A percentile compares a stretch with the other conserved stretches of the same genome.
Evolutionary conservation across 352 stramenopile genomes (phyloP).

Genomic region (Globisporangium radiosum): DNA sequence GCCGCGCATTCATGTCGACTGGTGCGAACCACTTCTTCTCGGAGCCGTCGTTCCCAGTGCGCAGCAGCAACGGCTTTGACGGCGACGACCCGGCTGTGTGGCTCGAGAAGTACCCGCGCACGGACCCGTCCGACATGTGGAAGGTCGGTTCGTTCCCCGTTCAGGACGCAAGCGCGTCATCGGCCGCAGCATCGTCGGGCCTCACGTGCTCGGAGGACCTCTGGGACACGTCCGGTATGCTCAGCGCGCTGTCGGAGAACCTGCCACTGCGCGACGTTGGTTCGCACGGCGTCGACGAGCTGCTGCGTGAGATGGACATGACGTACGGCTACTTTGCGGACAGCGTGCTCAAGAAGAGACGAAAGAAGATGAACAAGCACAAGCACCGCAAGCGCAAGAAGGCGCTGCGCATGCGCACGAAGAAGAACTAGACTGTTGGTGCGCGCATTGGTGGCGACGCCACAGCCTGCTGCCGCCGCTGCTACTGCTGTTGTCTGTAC

Average conservation of each 20-base stretch:
- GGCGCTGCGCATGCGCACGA: constrained; percentile 82
- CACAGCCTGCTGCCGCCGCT: no score
- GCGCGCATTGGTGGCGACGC: no score
- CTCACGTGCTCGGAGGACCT: constrained; percentile 46
- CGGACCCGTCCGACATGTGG: constrained; percentile 64
- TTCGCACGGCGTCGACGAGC: constrained; percentile 34
- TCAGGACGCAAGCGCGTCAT: constrained; percentile 20
- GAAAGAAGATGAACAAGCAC: constrained; percentile 93
- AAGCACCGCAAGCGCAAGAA: constrained; percentile 90
- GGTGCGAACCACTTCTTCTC: constrained; percentile 58
- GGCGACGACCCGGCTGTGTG: constrained; percentile 43
- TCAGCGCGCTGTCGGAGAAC: constrained; percentile 56
- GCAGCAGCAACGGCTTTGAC: constrained; percentile 13
- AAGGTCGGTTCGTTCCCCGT: constrained; percentile 70
- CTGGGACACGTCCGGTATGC: constrained; percentile 79
- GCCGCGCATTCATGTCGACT: constrained; percentile 65
- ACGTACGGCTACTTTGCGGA: constrained; percentile 65
- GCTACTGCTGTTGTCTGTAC: no score
- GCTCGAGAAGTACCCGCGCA: constrained; percentile 55
- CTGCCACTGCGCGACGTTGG: constrained; percentile 47
- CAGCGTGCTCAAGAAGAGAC: constrained; percentile 85
- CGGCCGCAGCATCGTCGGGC: constrained; percentile 6
- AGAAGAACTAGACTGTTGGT: constrained; percentile 68
- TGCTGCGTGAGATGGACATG: constrained; percentile 57
- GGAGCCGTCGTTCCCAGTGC: constrained; percentile 55